Evolutionary conservation across 371 early-diverging fungal species (phyloP), one percentile per base, ranked within the genome.

Genomic region (Nosema muscidifuracis): DNA sequence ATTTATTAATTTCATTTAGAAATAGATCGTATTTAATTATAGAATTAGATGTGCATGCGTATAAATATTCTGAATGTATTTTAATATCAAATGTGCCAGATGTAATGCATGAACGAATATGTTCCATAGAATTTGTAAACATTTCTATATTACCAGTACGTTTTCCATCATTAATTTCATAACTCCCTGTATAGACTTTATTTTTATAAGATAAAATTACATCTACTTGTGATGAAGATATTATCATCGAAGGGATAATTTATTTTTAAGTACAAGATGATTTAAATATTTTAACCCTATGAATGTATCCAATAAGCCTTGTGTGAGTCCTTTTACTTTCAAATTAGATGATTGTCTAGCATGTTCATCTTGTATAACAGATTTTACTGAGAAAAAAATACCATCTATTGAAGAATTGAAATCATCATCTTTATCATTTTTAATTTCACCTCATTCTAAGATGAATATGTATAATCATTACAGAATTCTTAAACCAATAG

Each of bases 311-410:
- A 53, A 53, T 53, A 53, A 53, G 16, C 55, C 55, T 24, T 53
- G 55, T 53, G 16, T 26, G 2, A 33, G 20, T 1, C 67, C 65
- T 65, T 31, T 47, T 16, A 50, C 1, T 12, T 56, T 75, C 13
- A 64, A 64, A 20, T 31, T 80, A 36, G 58, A 58, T 18, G 80
- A 80, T 55, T 80, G 80, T 42, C 64, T 80, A 24, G 80, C 80
- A 30, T 80, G 80, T 60, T 75, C 76, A 9, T 74, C 78, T 7
- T 80, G 80, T 56, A 53, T 77, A 40, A 38, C 80, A 26, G 34
- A 57, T 33, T 71, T 71, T 53, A 18, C 65, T 0, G 47, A 10
- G 3, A 24, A 2, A 16, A 66, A 78, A 34, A 43, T 20, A 10
- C 56, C 62, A 10, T 50, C 53, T 51, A 18, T 65, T n/a, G 30